Evolutionary conservation across 768 basidiomycete species (phyloP).

Genomic region (Hydnomerulius pinastri): DNA sequence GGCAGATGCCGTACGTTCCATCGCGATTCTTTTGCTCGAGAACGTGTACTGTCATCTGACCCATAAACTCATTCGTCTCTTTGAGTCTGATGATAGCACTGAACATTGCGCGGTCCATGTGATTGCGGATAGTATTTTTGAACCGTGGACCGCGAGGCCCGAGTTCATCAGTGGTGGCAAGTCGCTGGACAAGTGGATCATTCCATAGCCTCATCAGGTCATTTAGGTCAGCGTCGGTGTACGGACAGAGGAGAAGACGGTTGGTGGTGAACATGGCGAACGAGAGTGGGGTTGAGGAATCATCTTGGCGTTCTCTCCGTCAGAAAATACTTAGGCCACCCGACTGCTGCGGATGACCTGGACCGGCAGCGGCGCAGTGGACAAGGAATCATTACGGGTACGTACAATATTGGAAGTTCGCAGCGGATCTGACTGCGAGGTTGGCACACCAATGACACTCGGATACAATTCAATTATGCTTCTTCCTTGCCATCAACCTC

Average conservation of each 20-base stretch:
- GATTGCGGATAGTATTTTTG: conserved; percentile 18
- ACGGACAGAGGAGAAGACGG: conserved; percentile 36
- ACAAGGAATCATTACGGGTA: no score
- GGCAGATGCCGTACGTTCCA: conserved; percentile 34
- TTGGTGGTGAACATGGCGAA: conserved; percentile 31
- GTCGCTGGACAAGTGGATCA: conserved; percentile 28
- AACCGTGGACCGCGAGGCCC: conserved; percentile 17
- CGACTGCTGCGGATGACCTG: conserved; percentile 22
- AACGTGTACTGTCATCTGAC: conserved; percentile 30
- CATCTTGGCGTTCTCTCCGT: background rate
- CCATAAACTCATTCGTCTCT: conserved; percentile 33
- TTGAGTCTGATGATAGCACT: conserved; percentile 29
- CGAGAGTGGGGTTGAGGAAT: background rate
- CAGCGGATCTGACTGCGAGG: no score
- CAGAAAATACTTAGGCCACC: background rate
- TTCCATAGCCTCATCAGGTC: conserved; percentile 31
- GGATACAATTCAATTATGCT: no score
- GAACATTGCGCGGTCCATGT: conserved; percentile 29
- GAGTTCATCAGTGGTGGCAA: conserved; percentile 15
- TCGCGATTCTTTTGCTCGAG: conserved; percentile 30
- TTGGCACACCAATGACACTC: no score
- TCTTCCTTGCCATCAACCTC: background rate
- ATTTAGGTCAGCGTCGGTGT: conserved; percentile 33
- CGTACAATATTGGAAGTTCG: no score
- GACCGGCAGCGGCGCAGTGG: no score